A percentile compares a stretch with the other conserved stretches of the same genome.
phyloP scores from a whole-genome alignment of 2,329 filamentous ascomycete species.

The Blumeriella jaapii region DNA sequence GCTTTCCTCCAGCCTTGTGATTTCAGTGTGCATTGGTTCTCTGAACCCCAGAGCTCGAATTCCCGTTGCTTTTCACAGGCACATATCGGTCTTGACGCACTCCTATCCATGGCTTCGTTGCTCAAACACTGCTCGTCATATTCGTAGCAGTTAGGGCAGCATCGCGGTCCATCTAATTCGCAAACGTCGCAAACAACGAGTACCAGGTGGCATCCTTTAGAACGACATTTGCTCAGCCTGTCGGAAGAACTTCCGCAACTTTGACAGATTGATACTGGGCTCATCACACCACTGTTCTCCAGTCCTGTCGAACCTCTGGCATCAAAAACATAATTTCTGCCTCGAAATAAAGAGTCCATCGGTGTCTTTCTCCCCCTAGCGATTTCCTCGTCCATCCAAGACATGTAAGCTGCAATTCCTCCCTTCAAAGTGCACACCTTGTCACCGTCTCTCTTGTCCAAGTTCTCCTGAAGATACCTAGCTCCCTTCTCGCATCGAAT shows the following conservation, averaged over 20 bases:
- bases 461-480: conserved; percentile 23
- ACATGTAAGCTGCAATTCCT: conserved; percentile 26
- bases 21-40: conserved; percentile 6
- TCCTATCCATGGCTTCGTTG: background rate
- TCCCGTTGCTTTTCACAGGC: conserved; percentile 24
- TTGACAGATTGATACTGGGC: conserved; percentile 25
- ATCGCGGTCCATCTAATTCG: conserved; percentile 18
- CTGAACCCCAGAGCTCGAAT: conserved; percentile 21
- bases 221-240: conserved; percentile 25
- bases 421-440: conserved; percentile 25
- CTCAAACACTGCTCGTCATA: conserved; percentile 8
- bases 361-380: conserved; percentile 17
- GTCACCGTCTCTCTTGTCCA: conserved; percentile 13
- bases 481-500: conserved; percentile 27
- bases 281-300: background rate
- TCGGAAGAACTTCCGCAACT: conserved; percentile 16
- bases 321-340: conserved; percentile 28
- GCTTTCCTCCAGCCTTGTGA: conserved; percentile 11
- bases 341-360: conserved; percentile 24
- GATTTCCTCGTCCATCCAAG: conserved; percentile 28
- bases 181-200: conserved; percentile 25
- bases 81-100: conserved; percentile 18
- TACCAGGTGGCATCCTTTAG: conserved; percentile 24
- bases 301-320: conserved; percentile 24
- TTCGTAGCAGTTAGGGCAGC: conserved; percentile 22